Evolutionary conservation across 257 asterid genomes (phyloP).

Genomic region (Capsicum baccatum): DNA sequence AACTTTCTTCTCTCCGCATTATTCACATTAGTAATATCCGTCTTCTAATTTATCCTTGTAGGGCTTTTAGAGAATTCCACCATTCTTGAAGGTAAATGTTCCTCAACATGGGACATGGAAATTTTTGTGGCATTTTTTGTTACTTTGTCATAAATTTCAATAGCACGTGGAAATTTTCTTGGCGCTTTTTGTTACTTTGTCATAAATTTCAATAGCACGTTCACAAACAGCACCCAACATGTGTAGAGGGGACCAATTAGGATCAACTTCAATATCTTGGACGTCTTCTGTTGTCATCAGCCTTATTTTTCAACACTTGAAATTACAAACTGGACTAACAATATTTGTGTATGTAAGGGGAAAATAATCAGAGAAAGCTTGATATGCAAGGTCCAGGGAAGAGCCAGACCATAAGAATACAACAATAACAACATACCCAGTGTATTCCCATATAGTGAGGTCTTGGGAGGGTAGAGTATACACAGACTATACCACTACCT

Average conservation of each 20-base stretch:
- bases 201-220: background rate
- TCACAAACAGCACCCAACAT: background rate
- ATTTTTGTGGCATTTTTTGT: background rate
- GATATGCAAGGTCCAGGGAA: no score
- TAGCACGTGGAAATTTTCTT: background rate
- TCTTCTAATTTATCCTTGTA: background rate
- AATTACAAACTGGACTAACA: background rate
- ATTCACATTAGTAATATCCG: no score
- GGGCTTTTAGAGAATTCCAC: background rate
- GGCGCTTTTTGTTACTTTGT: background rate
- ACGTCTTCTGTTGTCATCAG: background rate
- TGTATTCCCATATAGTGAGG: no score
- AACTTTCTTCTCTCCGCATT: background rate
- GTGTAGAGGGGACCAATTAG: background rate
- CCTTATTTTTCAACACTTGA: background rate
- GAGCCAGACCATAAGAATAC: no score
- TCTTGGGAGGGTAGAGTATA: no score
- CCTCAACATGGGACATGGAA: background rate
- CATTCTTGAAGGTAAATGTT: background rate
- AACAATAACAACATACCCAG: no score
- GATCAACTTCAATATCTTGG: background rate
- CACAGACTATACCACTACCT: no score
- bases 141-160: background rate
- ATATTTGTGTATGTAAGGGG: background rate
- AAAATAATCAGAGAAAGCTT: no score